Base-by-base conservation (phyloP, 2,329 filamentous ascomycete species). In the Cytospora schulzeri region DNA sequence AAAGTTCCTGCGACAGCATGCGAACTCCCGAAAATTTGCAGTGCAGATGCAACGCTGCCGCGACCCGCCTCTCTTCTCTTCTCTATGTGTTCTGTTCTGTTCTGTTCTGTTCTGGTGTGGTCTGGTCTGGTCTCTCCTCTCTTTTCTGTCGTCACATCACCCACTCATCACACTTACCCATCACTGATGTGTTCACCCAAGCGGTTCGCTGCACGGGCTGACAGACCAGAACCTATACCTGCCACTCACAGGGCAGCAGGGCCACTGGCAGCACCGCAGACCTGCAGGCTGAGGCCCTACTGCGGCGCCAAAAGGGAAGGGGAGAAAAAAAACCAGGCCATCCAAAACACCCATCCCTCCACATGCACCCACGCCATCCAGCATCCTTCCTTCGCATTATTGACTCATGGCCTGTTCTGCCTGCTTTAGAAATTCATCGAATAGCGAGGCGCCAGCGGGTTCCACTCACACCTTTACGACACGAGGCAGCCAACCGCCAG, bases 301-400 rank as follows among this genome's bases (percentile, higher is more conserved):
- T 66, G 65, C 65, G 54, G 65, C 65, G 65, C 65, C 62, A 66
- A 66, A 60, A 51, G n/a, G n/a, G n/a, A n/a, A n/a, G n/a, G n/a
- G n/a, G n/a, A n/a, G n/a, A n/a, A 59, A 57, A 60, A 52, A 62
- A 62, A 54, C 62, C 62, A 53, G 45, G 57, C 57, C 57, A 56
- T 59, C 62, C 58, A 53, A 48, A 24, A 22, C 9, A 22, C n/a
- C 8, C 19, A 45, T n/a, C 41, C 41, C 4, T 48, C n/a, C 19
- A 12, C n/a, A 14, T 8, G 15, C 35, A 17, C 12, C 31, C 31
- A 35, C 6, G 31, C 38, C n/a, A n/a, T 7, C 38, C 53, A 38
- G 45, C 38, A 53, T 61, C 59, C 52, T 48, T 56, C 38, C 45
- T 51, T 53, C 54, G 54, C 41, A 61, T 52, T 57, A 64, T 64